Base-by-base conservation (phyloP, 1,284 basidiomycete species). In the Cryptococcus sp. region DNA sequence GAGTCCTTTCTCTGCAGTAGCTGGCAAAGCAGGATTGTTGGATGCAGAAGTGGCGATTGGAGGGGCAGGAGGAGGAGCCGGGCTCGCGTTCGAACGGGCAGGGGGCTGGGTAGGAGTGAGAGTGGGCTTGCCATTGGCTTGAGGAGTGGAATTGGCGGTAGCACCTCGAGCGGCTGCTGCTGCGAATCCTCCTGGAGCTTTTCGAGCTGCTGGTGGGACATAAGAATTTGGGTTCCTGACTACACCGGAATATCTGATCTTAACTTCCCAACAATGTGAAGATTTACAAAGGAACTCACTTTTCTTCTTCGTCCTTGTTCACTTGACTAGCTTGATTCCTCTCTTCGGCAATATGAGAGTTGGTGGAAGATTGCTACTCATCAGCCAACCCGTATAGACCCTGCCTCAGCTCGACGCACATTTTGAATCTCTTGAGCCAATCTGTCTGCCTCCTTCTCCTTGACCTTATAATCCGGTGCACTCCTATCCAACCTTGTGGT, bases 221-320 rank as follows among this genome's bases (percentile, higher is more conserved):
- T 98, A 98, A 24, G 94, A 93, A 65, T 87, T 88, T 19, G 85
- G 81, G 44, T 85, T 81, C 53, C 94, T 87, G 45, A 89, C 85
- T 37, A 98, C 94, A 32, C 91, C 91, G 55, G 90, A 88, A 72
- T 93, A 98, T 73, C 89, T 93, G 64, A 25, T n/a, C n/a, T n/a
- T n/a, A n/a, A n/a, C n/a, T n/a, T n/a, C n/a, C n/a, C n/a, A 16
- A 19, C 7, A 36, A 19, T 22, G n/a, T n/a, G n/a, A n/a, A n/a
- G n/a, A n/a, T n/a, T n/a, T n/a, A n/a, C 37, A 9, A 21, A 21
- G 19, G 44, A 24, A 78, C 81, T 61, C 64, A 91, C 89, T 91
- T 93, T 78, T 97, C 92, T 76, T 98, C 96, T 76, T 98, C 94
- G 70, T 94, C 90, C 62, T 88, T 87, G 61, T 86, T 87, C 4